Conservation (phyloP, 495 filamentous ascomycete genomes). For the Penicillium manginii region DNA sequence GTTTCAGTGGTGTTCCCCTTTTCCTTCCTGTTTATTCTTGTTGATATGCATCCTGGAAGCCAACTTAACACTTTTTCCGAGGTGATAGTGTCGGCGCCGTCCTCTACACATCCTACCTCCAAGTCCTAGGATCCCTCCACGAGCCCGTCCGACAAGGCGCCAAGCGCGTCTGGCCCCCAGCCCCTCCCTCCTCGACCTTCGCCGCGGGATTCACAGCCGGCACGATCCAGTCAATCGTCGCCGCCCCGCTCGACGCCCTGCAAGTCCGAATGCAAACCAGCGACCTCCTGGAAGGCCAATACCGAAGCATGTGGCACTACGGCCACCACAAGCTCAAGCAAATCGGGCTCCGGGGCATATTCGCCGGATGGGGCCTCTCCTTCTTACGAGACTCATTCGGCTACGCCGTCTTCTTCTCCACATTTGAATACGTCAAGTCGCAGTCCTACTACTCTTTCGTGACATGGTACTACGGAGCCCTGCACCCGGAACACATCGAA, state of each 20-base stretch:
- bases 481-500: conserved; percentile 39
- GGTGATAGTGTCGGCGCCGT: conserved; percentile 71
- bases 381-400: conserved; percentile 83
- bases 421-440: conserved; percentile 85
- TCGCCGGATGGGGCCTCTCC: conserved; percentile 79
- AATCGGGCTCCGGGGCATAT: conserved; percentile 80
- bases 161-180: conserved; percentile 77
- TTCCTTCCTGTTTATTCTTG: too few relatives aligned
- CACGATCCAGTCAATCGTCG: conserved; percentile 75
- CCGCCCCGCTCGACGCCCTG: conserved; percentile 87
- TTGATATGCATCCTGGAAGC: too few relatives aligned
- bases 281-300: conserved; percentile 68
- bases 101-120: conserved; percentile 86
- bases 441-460: conserved; percentile 84
- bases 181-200: conserved; percentile 66
- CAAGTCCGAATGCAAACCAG: conserved; percentile 75
- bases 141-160: conserved; percentile 68
- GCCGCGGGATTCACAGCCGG: conserved; percentile 78
- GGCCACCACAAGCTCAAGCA: conserved; percentile 70
- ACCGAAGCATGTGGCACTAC: conserved; percentile 84
- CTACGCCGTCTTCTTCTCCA: conserved; percentile 80
- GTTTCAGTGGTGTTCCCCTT: background rate
- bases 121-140: conserved; percentile 73
- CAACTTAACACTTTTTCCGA: background rate
- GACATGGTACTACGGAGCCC: conserved; percentile 72